Conservation (phyloP, 2,329 filamentous ascomycete species). For the Falciphora oryzae region DNA sequence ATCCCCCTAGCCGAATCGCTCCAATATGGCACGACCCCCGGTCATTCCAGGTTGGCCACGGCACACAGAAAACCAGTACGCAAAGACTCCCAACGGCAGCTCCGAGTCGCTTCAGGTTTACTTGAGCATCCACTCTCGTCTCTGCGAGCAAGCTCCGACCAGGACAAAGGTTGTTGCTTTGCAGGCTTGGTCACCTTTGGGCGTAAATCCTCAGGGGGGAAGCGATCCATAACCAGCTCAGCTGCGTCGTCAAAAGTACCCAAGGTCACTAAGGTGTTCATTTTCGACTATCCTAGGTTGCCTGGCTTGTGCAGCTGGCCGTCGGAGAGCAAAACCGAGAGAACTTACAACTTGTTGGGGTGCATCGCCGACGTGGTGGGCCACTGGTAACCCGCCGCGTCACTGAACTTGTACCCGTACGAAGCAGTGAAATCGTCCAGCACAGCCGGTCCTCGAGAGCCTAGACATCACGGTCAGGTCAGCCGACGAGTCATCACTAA, state of each 20-base stretch:
- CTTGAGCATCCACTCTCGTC: not conserved
- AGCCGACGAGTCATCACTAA: conserved; percentile 5
- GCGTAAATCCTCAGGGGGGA: not conserved
- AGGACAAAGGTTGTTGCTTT: not conserved
- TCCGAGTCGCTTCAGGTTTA: not conserved
- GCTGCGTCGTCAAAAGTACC: not conserved
- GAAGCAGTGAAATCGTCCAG: conserved; percentile 97
- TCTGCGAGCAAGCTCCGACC: not conserved
- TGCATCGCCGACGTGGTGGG: conserved; percentile 65
- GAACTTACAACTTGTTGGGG: conserved; percentile 74
- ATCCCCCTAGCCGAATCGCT: not conserved
- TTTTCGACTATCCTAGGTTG: not conserved
- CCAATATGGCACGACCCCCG: not conserved
- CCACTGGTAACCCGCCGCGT: conserved; percentile 94
- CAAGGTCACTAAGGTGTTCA: not conserved
- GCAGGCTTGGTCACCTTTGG: not conserved
- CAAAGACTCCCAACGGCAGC: not conserved
- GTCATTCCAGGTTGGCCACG: not conserved
- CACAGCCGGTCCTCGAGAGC: conserved; percentile 91
- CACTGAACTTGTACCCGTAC: conserved; percentile 98
- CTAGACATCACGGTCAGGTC: conserved; percentile 40
- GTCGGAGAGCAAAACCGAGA: not conserved
- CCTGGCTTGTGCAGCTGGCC: not conserved
- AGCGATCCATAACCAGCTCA: not conserved
- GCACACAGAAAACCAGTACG: not conserved